phyloP scores from a whole-genome alignment of 2,329 filamentous ascomycete genomes.

The Xylaria sp. region DNA sequence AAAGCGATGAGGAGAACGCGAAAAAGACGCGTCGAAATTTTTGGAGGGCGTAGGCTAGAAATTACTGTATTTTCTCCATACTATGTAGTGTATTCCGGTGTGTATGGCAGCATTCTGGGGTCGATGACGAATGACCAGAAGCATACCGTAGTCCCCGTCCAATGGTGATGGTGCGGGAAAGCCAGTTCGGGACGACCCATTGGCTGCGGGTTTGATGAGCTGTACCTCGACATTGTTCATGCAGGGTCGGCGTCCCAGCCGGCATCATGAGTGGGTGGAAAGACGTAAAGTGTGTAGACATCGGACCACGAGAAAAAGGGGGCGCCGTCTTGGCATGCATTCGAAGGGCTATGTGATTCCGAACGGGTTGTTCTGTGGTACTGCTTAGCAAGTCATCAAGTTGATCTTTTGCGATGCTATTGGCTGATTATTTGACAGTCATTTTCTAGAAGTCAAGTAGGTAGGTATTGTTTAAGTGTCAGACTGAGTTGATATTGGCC shows the following conservation, averaged over 20 bases:
- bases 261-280: slow-evolving; percentile 26
- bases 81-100: not conserved
- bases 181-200: slow-evolving; percentile 26
- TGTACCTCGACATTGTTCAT: slow-evolving; percentile 36
- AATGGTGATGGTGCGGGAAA: slow-evolving; percentile 20
- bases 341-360: slow-evolving; percentile 16
- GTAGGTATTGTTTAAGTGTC: not conserved
- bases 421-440: not conserved
- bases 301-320: slow-evolving; percentile 30
- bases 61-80: not conserved
- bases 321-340: slow-evolving; percentile 29
- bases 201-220: slow-evolving; percentile 37
- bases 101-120: slow-evolving; percentile 2
- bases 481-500: slow-evolving; percentile 1
- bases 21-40: slow-evolving; percentile 18
- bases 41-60: slow-evolving; percentile 3
- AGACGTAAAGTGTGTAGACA: slow-evolving; percentile 8
- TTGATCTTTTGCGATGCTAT: not conserved
- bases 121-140: slow-evolving; percentile 2
- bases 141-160: slow-evolving; percentile 2
- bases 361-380: slow-evolving; percentile 6
- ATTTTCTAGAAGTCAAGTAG: not conserved
- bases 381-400: not conserved
- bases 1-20: not conserved
- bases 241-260: slow-evolving; percentile 28